Percentiles rank a stretch among this genome's conserved stretches.
These are phyloP conservation scores for Paramecium tetraurelia DNA, from an alignment of 73 alveolate species.

Conservation along the genomic window DNA sequence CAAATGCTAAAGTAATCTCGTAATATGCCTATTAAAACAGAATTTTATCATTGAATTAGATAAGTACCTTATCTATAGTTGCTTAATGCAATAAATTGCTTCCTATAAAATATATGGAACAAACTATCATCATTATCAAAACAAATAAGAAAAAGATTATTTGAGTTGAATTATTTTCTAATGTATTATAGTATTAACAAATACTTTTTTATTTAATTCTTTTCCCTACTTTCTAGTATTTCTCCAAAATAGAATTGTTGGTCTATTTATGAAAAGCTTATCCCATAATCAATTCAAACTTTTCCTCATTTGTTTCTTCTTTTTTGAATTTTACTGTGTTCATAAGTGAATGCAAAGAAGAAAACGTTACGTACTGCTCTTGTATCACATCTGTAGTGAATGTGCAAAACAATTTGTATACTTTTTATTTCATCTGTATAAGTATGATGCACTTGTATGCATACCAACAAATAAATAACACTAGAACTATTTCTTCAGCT, in stretches of 20 bases:
- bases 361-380: background rate
- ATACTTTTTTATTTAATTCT: background rate
- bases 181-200: background rate
- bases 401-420: background rate
- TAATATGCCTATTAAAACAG: background rate
- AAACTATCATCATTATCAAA: background rate
- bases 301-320: constrained; percentile 27
- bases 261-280: background rate
- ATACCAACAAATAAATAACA: background rate
- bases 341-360: background rate
- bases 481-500: background rate
- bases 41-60: background rate
- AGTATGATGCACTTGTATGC: background rate
- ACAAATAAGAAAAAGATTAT: background rate
- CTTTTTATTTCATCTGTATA: background rate
- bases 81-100: background rate
- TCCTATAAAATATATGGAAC: background rate
- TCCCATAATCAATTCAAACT: background rate
- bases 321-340: background rate
- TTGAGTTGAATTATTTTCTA: background rate
- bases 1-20: background rate
- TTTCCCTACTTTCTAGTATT: background rate
- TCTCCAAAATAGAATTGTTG: background rate
- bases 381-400: background rate
- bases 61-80: background rate